These are phyloP conservation scores for Phytopythium oedochilum DNA, from an alignment of 352 stramenopile species.

Conservation along the genomic window DNA sequence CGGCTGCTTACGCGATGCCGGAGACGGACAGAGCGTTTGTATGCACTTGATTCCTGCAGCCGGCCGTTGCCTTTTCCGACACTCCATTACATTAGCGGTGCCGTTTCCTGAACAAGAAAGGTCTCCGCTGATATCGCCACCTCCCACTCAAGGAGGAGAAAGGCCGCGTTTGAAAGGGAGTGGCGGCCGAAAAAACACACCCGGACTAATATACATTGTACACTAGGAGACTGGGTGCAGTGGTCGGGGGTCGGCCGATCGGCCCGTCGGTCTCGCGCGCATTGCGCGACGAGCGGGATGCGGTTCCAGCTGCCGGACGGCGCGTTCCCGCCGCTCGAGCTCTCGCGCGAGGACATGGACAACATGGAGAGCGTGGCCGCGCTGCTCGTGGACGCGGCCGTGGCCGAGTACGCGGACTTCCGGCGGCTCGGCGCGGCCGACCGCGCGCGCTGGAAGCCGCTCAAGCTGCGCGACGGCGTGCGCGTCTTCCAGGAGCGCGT, in stretches of 20 bases:
- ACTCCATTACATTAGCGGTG: too few species aligned
- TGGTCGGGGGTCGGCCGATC: too few species aligned
- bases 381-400: conserved; percentile 22
- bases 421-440: conserved; percentile 13
- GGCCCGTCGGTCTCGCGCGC: too few species aligned
- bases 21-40: too few species aligned
- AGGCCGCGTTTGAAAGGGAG: too few species aligned
- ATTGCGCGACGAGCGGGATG: conserved; percentile 10
- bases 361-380: conserved; percentile 29
- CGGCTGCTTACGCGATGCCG: too few species aligned
- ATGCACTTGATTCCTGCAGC: not conserved
- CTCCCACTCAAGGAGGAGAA: too few species aligned
- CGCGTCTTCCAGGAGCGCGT: conserved; percentile 25
- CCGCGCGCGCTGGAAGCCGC: conserved; percentile 21
- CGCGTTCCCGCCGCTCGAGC: conserved; percentile 33
- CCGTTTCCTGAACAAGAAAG: too few species aligned
- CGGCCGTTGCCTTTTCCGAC: too few species aligned
- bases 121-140: not conserved
- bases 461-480: conserved; percentile 28
- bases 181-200: too few species aligned
- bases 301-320: conserved; percentile 26
- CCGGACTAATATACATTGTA: too few species aligned
- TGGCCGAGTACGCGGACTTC: conserved; percentile 22
- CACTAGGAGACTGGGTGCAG: too few species aligned
- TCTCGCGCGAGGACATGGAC: conserved; percentile 31